Percentiles rank a stretch among this genome's conserved stretches.
Evolutionary conservation across 2,329 filamentous ascomycete genomes (phyloP).

Genomic region (Nemania serpens): DNA sequence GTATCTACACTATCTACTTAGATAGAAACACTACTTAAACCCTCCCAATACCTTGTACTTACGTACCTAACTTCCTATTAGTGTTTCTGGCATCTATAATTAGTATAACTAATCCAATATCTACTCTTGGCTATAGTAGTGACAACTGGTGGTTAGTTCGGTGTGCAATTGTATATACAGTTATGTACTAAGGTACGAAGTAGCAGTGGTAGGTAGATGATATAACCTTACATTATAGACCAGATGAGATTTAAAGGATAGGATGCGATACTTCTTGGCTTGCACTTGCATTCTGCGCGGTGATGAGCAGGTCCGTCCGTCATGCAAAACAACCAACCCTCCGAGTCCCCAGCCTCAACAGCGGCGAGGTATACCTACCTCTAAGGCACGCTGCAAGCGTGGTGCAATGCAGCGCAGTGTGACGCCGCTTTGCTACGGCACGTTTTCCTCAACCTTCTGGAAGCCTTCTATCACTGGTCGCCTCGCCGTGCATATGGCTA

Average conservation of each 20-base stretch:
- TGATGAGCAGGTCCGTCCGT: slow-evolving; percentile 24
- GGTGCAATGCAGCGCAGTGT: slow-evolving; percentile 28
- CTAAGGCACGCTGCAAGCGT: background rate
- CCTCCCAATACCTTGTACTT: too few species aligned
- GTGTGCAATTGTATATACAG: too few species aligned
- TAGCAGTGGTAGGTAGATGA: too few species aligned
- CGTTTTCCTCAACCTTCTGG: slow-evolving; percentile 36
- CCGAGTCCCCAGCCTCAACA: slow-evolving; percentile 1
- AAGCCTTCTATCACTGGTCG: slow-evolving; percentile 39
- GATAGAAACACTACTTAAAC: too few species aligned
- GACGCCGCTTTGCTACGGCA: slow-evolving; percentile 36
- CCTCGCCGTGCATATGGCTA: slow-evolving; percentile 37
- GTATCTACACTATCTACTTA: too few species aligned
- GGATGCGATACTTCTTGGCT: slow-evolving; percentile 15
- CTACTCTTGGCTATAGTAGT: too few species aligned
- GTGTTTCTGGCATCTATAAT: slow-evolving; percentile 7
- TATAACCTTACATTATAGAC: background rate
- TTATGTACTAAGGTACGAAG: slow-evolving; percentile 5
- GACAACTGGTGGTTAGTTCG: too few species aligned
- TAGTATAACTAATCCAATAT: slow-evolving; percentile 13
- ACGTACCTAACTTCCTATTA: slow-evolving; percentile 2
- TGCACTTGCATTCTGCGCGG: slow-evolving; percentile 25
- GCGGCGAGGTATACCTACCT: background rate
- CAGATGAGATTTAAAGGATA: slow-evolving; percentile 14
- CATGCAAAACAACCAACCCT: slow-evolving; percentile 34